phyloP scores from a whole-genome alignment of 1,284 basidiomycete species.

The Jaminaea rosea region DNA sequence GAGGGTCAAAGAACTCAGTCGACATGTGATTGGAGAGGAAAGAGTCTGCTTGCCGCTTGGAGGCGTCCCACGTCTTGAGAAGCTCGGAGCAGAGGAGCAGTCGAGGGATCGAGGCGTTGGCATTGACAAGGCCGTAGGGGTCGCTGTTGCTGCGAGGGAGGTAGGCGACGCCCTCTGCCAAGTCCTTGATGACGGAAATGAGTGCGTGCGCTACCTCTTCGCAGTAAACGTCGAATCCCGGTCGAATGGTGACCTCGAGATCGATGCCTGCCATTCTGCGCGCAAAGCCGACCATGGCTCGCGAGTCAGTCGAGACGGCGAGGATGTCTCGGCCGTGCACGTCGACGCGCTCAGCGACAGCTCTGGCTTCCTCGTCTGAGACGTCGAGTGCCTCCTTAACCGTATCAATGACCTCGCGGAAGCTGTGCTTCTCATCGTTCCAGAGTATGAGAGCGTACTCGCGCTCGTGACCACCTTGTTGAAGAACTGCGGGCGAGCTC shows the following conservation, averaged over 20 bases:
- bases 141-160: conserved; percentile 1
- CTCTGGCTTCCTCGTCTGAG: conserved; percentile 51
- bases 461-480: conserved; percentile 11
- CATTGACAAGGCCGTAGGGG: background rate
- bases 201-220: conserved; percentile 66
- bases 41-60: background rate
- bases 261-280: conserved; percentile 77
- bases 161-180: conserved; percentile 35
- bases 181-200: conserved; percentile 33
- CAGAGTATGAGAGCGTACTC: conserved; percentile 77
- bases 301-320: conserved; percentile 63
- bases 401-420: conserved; percentile 72
- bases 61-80: background rate
- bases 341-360: conserved; percentile 64
- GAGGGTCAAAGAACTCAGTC: conserved; percentile 31
- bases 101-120: background rate
- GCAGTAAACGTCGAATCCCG: conserved; percentile 77
- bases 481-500: too few species aligned
- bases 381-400: conserved; percentile 30
- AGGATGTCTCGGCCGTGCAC: conserved; percentile 70
- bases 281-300: conserved; percentile 67
- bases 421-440: conserved; percentile 97
- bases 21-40: conserved; percentile 17
- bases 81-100: conserved; percentile 17
- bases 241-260: conserved; percentile 77